Evolutionary conservation across 2,329 filamentous ascomycete species (phyloP), one percentile per base, ranked within the genome.

Genomic region (Didymella segeticola): DNA sequence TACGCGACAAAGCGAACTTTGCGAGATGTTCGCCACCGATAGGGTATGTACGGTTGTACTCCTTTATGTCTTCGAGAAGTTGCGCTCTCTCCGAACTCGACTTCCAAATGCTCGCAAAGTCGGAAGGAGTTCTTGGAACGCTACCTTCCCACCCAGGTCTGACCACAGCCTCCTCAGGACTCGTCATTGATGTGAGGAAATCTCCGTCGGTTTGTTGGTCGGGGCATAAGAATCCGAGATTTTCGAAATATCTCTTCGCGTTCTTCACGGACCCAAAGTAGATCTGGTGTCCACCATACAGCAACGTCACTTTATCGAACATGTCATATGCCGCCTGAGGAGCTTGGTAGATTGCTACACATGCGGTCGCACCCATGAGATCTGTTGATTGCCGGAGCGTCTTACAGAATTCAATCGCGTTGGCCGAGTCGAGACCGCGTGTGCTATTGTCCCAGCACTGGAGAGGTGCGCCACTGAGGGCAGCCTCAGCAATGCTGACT

Each of bases 381-480:
- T 90, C 86, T 1, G 86, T 86, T 69, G 87, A 83, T 43, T 88
- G 78, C 29, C 86, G 83, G 8, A 91, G 78, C 1, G 87, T 90
- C 75, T 85, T 88, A 75, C 84, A 87, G 70, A 91, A 91, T 72
- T 90, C 88, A 55, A 91, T 82, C 45, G 89, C 88, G 72, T 90
- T 91, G 74, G 88, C 88, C 26, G 83, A 88, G 75, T 91, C 89
- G 25, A 91, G 79, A 74, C 88, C 88, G 75, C 89, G 82, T 20
- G 89, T 91, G 31, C 83, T 87, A 77, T 91, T 91, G 67, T 91
- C 91, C 90, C 90, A 95, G 56, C 86, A 88, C 69, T 90, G 87
- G 1, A 86, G 72, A 0, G 82, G 82, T 0, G 84, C 83, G 26
- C 80, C 78, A 12, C 87, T 87, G 10, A 92, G 78, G 56, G 88